Evolutionary conservation across 2,329 filamentous ascomycete species (phyloP).

Genomic region (Paecilomyces dactylethromorphus): DNA sequence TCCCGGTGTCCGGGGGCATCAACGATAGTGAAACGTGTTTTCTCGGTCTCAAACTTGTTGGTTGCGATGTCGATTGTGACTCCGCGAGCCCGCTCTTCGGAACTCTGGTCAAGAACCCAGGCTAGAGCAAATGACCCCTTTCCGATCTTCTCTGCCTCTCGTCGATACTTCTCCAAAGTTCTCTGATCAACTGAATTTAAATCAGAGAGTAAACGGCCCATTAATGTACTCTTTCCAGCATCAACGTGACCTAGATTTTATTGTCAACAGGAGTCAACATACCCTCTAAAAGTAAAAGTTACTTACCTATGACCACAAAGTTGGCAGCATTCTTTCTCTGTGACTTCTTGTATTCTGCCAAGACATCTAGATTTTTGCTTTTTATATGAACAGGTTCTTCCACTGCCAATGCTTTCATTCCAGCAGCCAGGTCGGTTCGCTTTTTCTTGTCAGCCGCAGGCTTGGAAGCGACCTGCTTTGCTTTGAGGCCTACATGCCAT

Average conservation of each 20-base stretch:
- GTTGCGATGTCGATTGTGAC: conserved; percentile 97
- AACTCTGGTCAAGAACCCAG: conserved; percentile 91
- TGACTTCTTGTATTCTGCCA: conserved; percentile 70
- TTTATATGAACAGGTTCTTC: conserved; percentile 49
- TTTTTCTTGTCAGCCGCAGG: conserved; percentile 34
- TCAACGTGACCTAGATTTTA: conserved; percentile 73
- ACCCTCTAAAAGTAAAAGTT: conserved; percentile 1
- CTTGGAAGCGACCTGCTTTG: conserved; percentile 35
- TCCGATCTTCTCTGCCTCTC: conserved; percentile 83
- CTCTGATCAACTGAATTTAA: conserved; percentile 81
- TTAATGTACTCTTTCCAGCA: conserved; percentile 93
- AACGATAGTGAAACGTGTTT: conserved; percentile 82
- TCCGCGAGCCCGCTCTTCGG: conserved; percentile 80
- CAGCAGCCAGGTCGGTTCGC: conserved; percentile 40
- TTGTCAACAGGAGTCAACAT: conserved; percentile 9
- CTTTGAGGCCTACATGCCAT: conserved; percentile 39
- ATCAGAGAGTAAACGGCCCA: conserved; percentile 89
- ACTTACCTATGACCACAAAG: conserved; percentile 83
- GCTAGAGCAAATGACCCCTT: conserved; percentile 95
- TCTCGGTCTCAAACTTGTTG: conserved; percentile 86
- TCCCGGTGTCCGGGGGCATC: conserved; percentile 93
- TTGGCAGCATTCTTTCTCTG: conserved; percentile 74
- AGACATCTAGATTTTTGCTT: conserved; percentile 76
- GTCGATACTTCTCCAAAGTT: conserved; percentile 79
- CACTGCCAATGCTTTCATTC: conserved; percentile 42